A percentile compares a stretch with the other conserved stretches of the same genome.
phyloP scores from a whole-genome alignment of 2,329 filamentous ascomycete genomes.

The Fusarium sp. region DNA sequence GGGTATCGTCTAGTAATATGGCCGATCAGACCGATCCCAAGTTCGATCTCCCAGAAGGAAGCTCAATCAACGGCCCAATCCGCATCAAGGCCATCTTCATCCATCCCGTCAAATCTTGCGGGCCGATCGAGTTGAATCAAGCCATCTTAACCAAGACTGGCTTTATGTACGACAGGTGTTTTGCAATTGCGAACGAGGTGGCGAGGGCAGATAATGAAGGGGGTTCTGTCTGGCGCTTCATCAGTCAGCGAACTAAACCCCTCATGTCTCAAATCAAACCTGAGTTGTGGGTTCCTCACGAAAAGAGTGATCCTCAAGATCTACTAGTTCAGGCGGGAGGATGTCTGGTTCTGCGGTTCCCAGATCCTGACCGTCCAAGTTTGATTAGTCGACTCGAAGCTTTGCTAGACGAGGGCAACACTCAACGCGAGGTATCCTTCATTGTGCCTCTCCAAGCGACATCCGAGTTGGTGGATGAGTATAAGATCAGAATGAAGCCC shows the following conservation, averaged over 20 bases:
- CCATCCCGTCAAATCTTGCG: conserved; percentile 45
- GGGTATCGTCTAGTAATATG: conserved; percentile 41
- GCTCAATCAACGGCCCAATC: conserved; percentile 8
- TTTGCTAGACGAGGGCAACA: not conserved
- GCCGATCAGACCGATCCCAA: conserved; percentile 35
- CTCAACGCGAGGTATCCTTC: not conserved
- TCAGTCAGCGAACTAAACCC: conserved; percentile 42
- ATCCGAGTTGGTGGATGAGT: not conserved
- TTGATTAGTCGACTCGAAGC: not conserved
- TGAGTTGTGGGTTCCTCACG: conserved; percentile 18
- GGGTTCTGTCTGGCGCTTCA: conserved; percentile 34
- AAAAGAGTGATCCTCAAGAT: not conserved
- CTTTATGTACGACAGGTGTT: conserved; percentile 39
- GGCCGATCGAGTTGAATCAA: conserved; percentile 38
- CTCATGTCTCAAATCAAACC: conserved; percentile 32
- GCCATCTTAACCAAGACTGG: conserved; percentile 40
- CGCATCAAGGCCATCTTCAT: conserved; percentile 43
- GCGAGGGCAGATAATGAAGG: conserved; percentile 32
- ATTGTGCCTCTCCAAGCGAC: conserved; percentile 1
- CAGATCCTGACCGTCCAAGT: not conserved
- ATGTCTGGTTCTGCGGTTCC: conserved; percentile 19
- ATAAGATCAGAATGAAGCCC: conserved; percentile 1
- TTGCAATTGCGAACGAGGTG: conserved; percentile 44
- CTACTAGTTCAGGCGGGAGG: not conserved
- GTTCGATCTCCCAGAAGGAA: conserved; percentile 19